These are phyloP conservation scores for Moesziomyces antarcticus DNA, from an alignment of 1,284 basidiomycete species.

Conservation along the genomic window DNA sequence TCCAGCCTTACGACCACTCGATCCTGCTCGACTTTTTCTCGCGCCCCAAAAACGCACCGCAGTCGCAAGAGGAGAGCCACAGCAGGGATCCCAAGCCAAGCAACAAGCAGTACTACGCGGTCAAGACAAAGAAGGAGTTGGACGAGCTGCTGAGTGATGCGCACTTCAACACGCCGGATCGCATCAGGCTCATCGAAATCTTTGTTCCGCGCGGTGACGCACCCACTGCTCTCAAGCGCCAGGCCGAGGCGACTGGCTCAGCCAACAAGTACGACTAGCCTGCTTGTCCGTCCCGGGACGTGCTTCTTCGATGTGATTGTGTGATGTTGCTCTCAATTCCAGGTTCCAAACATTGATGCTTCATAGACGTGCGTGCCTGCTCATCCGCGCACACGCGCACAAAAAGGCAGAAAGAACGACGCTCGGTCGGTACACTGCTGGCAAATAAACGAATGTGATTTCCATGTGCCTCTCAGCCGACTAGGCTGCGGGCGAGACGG, in stretches of 20 bases:
- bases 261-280: slow-evolving; percentile 45
- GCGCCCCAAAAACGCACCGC: neutral
- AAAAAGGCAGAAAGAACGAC: no score
- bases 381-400: no score
- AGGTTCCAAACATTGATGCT: neutral
- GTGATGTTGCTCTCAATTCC: neutral
- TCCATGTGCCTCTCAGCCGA: no score
- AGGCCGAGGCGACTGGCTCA: slow-evolving; percentile 70
- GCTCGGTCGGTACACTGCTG: no score
- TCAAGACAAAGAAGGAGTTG: slow-evolving; percentile 76
- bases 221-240: slow-evolving; percentile 74
- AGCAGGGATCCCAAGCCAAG: slow-evolving; percentile 71
- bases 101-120: slow-evolving; percentile 75
- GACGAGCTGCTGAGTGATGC: slow-evolving; percentile 74
- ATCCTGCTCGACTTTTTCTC: slow-evolving; percentile 56
- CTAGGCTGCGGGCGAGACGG: no score
- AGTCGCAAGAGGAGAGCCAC: slow-evolving; percentile 40
- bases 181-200: slow-evolving; percentile 82
- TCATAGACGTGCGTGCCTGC: no score
- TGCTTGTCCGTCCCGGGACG: neutral
- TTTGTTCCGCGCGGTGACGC: slow-evolving; percentile 80
- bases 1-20: slow-evolving; percentile 50
- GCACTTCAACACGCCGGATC: slow-evolving; percentile 74
- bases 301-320: no score
- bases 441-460: no score